phyloP scores from a whole-genome alignment of 768 basidiomycete genomes.

The Dictyophora rubrovolvata region DNA sequence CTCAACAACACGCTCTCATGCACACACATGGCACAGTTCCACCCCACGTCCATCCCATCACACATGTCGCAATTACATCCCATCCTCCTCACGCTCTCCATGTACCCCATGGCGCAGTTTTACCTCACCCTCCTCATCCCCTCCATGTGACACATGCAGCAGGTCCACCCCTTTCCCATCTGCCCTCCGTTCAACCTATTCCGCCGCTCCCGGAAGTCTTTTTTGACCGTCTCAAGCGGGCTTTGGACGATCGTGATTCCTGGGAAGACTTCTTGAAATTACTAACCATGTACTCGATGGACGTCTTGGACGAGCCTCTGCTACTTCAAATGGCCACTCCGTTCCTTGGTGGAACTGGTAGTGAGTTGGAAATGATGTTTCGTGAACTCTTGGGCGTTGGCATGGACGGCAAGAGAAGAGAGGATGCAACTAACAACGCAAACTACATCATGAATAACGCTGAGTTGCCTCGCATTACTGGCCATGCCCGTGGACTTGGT shows the following conservation, averaged over 20 bases:
- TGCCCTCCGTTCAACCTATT: background rate
- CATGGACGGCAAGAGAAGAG: constrained; percentile 50
- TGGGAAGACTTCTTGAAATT: constrained; percentile 95
- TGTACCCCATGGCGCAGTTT: background rate
- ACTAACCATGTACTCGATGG: constrained; percentile 80
- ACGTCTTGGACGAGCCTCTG: constrained; percentile 78
- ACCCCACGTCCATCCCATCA: background rate
- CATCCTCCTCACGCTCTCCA: background rate
- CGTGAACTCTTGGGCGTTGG: constrained; percentile 70
- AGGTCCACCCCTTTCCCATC: background rate
- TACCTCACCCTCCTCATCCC: constrained; percentile 10
- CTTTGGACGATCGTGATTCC: constrained; percentile 60
- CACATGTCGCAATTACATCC: background rate
- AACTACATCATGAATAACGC: background rate
- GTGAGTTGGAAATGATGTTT: constrained; percentile 73
- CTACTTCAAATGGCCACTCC: constrained; percentile 72
- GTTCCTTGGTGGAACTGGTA: constrained; percentile 62
- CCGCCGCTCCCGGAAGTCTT: constrained; percentile 34
- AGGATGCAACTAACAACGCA: constrained; percentile 10
- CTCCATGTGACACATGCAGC: constrained; percentile 14
- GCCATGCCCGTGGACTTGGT: constrained; percentile 24
- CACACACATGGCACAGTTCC: background rate
- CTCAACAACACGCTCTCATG: background rate
- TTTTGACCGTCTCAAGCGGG: constrained; percentile 86
- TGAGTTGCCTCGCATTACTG: background rate